These are phyloP conservation scores for Tephrocybe sp. DNA, from an alignment of 768 basidiomycete genomes.

Conservation along the genomic window DNA sequence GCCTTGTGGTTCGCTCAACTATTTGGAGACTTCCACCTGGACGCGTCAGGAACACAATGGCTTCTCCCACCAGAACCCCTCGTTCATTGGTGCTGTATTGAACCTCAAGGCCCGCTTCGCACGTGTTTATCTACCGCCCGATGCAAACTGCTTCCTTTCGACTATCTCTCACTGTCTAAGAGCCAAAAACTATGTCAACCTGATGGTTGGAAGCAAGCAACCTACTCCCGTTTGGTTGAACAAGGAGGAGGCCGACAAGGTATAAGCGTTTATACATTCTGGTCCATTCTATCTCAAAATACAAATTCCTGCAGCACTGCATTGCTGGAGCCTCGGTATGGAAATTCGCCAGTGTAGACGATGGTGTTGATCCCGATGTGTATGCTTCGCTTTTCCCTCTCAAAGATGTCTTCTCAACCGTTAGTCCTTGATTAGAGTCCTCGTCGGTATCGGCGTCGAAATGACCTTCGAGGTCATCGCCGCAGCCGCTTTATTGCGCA, in stretches of 20 bases:
- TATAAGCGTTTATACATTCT: too few species aligned
- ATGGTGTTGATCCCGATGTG: conserved; percentile 73
- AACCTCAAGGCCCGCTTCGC: conserved; percentile 70
- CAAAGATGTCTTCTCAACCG: too few species aligned
- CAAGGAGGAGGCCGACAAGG: conserved; percentile 72
- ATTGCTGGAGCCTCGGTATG: conserved; percentile 86
- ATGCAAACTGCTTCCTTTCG: conserved; percentile 83
- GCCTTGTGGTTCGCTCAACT: conserved; percentile 73
- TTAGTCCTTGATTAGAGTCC: conserved; percentile 52
- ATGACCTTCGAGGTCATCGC: conserved; percentile 89
- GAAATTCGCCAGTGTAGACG: conserved; percentile 78
- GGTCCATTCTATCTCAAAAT: background rate
- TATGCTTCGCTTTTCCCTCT: conserved; percentile 37
- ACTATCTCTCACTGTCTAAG: conserved; percentile 83
- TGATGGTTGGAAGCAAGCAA: conserved; percentile 89
- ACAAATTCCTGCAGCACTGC: conserved; percentile 57
- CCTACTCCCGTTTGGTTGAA: conserved; percentile 78
- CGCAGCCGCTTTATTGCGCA: conserved; percentile 77
- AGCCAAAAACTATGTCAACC: conserved; percentile 83
- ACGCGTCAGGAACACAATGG: conserved; percentile 87
- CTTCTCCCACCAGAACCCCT: conserved; percentile 85
- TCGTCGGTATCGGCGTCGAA: conserved; percentile 88
- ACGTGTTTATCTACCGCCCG: conserved; percentile 86
- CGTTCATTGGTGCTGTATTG: conserved; percentile 86
- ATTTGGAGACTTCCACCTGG: conserved; percentile 88